Evolutionary conservation across 306 rosid genomes (phyloP).

Genomic region (Macrotyloma uniflorum): DNA sequence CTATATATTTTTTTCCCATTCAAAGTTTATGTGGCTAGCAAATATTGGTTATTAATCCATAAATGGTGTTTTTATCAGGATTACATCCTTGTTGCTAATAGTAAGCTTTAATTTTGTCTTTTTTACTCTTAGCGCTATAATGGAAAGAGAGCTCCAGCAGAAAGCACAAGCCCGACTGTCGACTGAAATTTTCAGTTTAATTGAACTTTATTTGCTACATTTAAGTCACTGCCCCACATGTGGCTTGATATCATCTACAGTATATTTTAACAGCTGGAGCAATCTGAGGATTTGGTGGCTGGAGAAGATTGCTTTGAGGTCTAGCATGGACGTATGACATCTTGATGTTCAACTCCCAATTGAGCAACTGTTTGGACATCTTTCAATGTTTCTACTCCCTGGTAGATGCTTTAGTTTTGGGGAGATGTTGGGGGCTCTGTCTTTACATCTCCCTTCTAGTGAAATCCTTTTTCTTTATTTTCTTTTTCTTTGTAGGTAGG

Average conservation of each 20-base stretch:
- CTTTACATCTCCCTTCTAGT: conserved; percentile 37
- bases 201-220: conserved; percentile 22
- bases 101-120: conserved; percentile 10
- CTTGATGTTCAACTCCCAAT: conserved; percentile 33
- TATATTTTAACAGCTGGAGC: conserved; percentile 43
- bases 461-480: conserved; percentile 34
- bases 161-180: conserved; percentile 47
- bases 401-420: conserved; percentile 46
- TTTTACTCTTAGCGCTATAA: conserved; percentile 67
- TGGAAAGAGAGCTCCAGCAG: conserved; percentile 63
- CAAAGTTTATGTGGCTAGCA: neutral
- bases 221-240: conserved; percentile 41
- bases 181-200: conserved; percentile 59
- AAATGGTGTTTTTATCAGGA: conserved; percentile 8
- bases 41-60: conserved; percentile 9
- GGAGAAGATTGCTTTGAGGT: conserved; percentile 42
- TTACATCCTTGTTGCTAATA: conserved; percentile 30
- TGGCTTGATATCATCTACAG: conserved; percentile 46
- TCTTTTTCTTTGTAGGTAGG: conserved; percentile 36
- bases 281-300: conserved; percentile 41
- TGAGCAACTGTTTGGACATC: conserved; percentile 44
- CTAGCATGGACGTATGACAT: conserved; percentile 33
- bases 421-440: conserved; percentile 46
- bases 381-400: conserved; percentile 37
- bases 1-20: neutral